phyloP scores from a whole-genome alignment of 768 basidiomycete species.

The Heimioporus sp. region DNA sequence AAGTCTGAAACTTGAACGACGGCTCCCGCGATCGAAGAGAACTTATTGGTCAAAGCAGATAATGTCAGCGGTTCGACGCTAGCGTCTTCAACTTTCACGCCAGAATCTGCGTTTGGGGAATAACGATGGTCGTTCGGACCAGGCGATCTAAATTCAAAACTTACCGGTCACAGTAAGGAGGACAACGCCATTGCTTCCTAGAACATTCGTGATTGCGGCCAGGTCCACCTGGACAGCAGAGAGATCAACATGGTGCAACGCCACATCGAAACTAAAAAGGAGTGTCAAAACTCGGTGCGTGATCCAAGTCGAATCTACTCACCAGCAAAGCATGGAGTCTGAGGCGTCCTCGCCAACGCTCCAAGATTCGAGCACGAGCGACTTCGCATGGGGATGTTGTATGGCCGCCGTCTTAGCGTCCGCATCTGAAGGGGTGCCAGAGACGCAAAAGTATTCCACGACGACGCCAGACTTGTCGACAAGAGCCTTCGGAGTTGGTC shows the following conservation, averaged over 20 bases:
- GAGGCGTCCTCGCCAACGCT: conserved; percentile 5
- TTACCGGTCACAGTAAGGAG: conserved; percentile 24
- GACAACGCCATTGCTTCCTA: conserved; percentile 20
- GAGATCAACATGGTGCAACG: conserved; percentile 19
- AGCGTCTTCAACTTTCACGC: conserved; percentile 11
- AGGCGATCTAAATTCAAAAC: not conserved
- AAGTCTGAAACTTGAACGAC: conserved; percentile 11
- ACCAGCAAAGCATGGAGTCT: conserved; percentile 10
- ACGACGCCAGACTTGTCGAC: conserved; percentile 13
- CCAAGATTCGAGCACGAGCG: conserved; percentile 21
- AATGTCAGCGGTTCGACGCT: conserved; percentile 15
- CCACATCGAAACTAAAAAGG: conserved; percentile 18
- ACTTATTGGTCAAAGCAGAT: conserved; percentile 4
- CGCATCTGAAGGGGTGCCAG: conserved; percentile 17
- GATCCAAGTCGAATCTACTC: not conserved
- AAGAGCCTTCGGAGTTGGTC: conserved; percentile 17
- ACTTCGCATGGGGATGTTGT: conserved; percentile 10
- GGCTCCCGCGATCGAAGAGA: conserved; percentile 11
- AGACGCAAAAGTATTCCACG: conserved; percentile 18
- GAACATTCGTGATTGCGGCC: conserved; percentile 20
- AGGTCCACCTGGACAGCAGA: conserved; percentile 19
- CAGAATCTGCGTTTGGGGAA: conserved; percentile 11
- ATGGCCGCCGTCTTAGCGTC: conserved; percentile 20
- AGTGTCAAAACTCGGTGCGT: too few relatives aligned
- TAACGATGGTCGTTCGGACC: not conserved